phyloP scores from a whole-genome alignment of 2,329 filamentous ascomycete species.

The Trematosphaeria pertusa region DNA sequence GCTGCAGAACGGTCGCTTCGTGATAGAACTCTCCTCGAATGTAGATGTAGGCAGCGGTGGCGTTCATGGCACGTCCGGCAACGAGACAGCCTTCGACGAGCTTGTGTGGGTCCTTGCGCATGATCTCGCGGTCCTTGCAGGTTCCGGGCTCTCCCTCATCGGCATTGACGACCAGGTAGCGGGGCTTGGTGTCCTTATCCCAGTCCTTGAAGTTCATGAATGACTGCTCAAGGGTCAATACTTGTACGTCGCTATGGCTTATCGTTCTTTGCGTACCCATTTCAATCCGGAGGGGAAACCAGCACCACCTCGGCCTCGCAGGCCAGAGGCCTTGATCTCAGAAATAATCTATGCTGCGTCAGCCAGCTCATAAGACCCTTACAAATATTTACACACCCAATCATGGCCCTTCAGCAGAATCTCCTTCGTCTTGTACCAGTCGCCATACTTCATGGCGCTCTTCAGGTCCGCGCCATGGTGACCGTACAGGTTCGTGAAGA shows the following conservation, averaged over 20 bases:
- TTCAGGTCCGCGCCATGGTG: conserved; percentile 91
- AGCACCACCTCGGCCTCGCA: conserved; percentile 94
- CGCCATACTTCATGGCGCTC: conserved; percentile 95
- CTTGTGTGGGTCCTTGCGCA: conserved; percentile 99
- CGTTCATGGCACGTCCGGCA: conserved; percentile 97
- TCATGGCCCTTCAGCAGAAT: conserved; percentile 97
- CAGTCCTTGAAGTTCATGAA: conserved; percentile 99
- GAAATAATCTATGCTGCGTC: conserved; percentile 75
- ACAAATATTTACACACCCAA: conserved; percentile 65
- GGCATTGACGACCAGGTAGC: conserved; percentile 97
- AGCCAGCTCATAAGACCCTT: conserved; percentile 14
- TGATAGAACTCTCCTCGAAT: conserved; percentile 98
- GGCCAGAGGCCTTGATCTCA: conserved; percentile 94
- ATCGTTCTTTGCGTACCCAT: conserved; percentile 72
- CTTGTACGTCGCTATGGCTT: conserved; percentile 1
- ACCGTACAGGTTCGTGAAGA: conserved; percentile 98
- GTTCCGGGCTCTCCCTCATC: conserved; percentile 99
- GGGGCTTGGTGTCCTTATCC: conserved; percentile 96
- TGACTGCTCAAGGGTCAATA: conserved; percentile 65
- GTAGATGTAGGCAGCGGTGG: conserved; percentile 98
- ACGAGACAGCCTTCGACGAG: conserved; percentile 96
- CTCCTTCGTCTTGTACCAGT: conserved; percentile 99
- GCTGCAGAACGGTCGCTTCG: conserved; percentile 91
- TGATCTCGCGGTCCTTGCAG: conserved; percentile 99
- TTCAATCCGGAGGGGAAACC: conserved; percentile 98